Percentiles rank a stretch among this genome's conserved stretches.
These are phyloP conservation scores for Aspergillus fructus DNA, from an alignment of 2,329 filamentous ascomycete genomes.

Conservation along the genomic window DNA sequence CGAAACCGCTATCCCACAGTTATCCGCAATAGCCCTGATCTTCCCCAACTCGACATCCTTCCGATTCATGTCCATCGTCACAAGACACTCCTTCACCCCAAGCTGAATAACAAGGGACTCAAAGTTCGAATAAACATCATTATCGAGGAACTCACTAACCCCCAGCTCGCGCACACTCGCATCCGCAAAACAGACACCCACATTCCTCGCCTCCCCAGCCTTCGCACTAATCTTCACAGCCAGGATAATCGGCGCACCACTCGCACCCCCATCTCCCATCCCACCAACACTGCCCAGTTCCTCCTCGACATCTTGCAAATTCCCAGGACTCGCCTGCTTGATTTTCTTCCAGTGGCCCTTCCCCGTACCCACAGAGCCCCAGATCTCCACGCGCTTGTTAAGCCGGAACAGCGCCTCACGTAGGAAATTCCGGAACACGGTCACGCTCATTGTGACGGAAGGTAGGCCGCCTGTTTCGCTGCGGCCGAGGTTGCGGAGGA, in stretches of 20 bases:
- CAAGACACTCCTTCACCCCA: conserved; percentile 87
- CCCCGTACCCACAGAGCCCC: conserved; percentile 70
- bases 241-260: conserved; percentile 84
- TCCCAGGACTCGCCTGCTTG: conserved; percentile 93
- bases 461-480: conserved; percentile 81
- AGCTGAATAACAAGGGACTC: conserved; percentile 95
- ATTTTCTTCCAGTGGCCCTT: conserved; percentile 84
- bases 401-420: conserved; percentile 90
- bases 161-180: conserved; percentile 93
- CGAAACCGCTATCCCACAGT: conserved; percentile 84
- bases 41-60: conserved; percentile 90
- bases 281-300: conserved; percentile 67
- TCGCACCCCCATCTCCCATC: conserved; percentile 62
- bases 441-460: conserved; percentile 93
- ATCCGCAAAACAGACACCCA: conserved; percentile 97
- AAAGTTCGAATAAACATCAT: conserved; percentile 97
- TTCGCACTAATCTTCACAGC: conserved; percentile 92
- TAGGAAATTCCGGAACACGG: conserved; percentile 92
- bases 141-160: conserved; percentile 98
- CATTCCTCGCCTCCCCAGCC: conserved; percentile 76
- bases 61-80: conserved; percentile 74
- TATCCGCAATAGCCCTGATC: conserved; percentile 83
- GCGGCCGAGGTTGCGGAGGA: conserved; percentile 83
- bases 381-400: conserved; percentile 89
- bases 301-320: conserved; percentile 94